Evolutionary conservation across 1,284 basidiomycete genomes (phyloP).

Genomic region (Bondarzewia mesenterica): DNA sequence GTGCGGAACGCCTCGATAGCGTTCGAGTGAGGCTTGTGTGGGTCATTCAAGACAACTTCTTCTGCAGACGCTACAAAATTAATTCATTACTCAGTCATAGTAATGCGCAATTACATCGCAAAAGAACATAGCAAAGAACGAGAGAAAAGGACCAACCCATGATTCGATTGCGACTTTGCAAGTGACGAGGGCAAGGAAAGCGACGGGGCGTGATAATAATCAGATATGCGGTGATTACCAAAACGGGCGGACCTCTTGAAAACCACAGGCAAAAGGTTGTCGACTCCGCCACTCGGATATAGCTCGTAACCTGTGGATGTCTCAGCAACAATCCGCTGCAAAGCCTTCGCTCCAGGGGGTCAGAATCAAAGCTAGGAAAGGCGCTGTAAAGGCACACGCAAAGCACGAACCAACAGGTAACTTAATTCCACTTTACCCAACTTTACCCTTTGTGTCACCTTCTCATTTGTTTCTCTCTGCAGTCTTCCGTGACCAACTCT

Average conservation of each 20-base stretch:
- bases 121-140: no score
- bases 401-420: conserved; percentile 79
- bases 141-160: no score
- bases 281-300: neutral
- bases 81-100: no score
- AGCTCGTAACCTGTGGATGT: conserved; percentile 55
- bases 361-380: conserved; percentile 83
- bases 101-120: no score
- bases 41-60: conserved; percentile 43
- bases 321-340: conserved; percentile 70
- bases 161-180: no score
- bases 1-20: conserved; percentile 56
- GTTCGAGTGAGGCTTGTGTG: conserved; percentile 49
- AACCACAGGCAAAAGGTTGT: neutral
- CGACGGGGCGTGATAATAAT: neutral
- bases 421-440: conserved; percentile 11
- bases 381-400: conserved; percentile 79
- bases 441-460: conserved; percentile 7
- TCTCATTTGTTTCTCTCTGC: conserved; percentile 11
- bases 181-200: neutral
- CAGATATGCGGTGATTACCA: neutral
- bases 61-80: conserved; percentile 44
- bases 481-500: conserved; percentile 95
- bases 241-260: neutral
- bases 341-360: conserved; percentile 86